These are phyloP conservation scores for Phalaenopsis aphrodite DNA, from an alignment of 106 monocot genomes.

Conservation along the genomic window DNA sequence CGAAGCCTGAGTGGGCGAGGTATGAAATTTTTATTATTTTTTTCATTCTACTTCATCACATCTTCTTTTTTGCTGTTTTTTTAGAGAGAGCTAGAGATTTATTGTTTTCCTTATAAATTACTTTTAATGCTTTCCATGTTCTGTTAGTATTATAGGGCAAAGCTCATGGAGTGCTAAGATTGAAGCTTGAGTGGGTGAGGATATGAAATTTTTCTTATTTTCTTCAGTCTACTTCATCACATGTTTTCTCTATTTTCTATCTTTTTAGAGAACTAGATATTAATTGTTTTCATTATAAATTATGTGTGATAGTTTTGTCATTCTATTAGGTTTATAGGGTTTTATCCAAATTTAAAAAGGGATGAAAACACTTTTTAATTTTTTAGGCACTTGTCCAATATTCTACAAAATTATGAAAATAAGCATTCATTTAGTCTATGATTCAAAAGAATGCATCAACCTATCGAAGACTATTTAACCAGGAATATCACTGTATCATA, in stretches of 20 bases:
- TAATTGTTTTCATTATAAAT: neutral
- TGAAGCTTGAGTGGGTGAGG: neutral
- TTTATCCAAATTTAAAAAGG: neutral
- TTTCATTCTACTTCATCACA: neutral
- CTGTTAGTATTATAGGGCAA: neutral
- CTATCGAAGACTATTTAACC: too few species aligned
- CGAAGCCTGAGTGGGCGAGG: neutral
- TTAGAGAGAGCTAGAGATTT: neutral
- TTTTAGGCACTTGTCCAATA: neutral
- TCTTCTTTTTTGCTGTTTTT: neutral
- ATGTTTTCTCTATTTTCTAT: neutral
- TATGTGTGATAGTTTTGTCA: neutral
- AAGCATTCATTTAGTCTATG: neutral
- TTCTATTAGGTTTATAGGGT: neutral
- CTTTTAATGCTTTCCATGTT: neutral
- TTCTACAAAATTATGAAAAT: neutral
- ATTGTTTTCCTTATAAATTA: neutral
- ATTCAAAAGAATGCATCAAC: too few species aligned
- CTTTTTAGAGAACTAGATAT: neutral
- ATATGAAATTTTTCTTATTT: neutral
- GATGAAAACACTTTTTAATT: neutral
- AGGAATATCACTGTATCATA: neutral
- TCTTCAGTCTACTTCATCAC: neutral
- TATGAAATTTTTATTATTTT: neutral
- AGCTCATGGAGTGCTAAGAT: neutral